These are phyloP conservation scores for Eucalyptus victrix DNA, from an alignment of 345 rosid species.

Conservation along the genomic window DNA sequence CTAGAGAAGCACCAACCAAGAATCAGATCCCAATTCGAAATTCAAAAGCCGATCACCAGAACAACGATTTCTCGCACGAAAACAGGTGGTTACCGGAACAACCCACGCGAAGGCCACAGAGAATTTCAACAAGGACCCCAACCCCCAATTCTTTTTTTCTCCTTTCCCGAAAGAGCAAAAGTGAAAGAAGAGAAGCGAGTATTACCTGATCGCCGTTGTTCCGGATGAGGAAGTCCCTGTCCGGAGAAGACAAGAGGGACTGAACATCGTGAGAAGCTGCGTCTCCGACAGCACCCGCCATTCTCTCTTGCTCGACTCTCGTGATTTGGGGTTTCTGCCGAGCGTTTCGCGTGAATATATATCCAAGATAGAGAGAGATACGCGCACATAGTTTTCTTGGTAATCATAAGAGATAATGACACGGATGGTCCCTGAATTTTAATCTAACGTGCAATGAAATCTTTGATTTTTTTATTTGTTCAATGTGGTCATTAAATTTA, in stretches of 20 bases:
- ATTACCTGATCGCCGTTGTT: conserved; percentile 47
- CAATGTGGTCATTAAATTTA: too few species aligned
- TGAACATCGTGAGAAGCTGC: neutral
- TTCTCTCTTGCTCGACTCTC: neutral
- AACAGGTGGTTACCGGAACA: neutral
- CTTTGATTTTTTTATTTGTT: accelerated
- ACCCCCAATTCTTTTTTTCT: neutral
- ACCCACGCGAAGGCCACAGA: neutral
- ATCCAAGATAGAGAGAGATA: too few species aligned
- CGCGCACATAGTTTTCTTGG: too few species aligned
- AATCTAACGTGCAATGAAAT: accelerated
- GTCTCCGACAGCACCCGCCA: neutral
- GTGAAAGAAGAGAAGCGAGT: neutral
- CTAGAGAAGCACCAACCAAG: neutral
- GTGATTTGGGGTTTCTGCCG: neutral
- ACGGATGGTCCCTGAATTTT: accelerated
- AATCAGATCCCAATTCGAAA: neutral
- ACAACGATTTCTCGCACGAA: neutral
- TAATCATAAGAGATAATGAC: too few species aligned
- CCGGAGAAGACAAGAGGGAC: conserved; percentile 33
- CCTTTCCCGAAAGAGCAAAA: neutral
- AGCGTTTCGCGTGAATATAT: neutral
- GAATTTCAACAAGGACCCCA: neutral
- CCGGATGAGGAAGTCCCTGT: conserved; percentile 49
- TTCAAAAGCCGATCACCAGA: neutral